Percentiles rank a stretch among this genome's conserved stretches.
Conservation (phyloP, 2,329 filamentous ascomycete genomes). For the Aureobasidium lini region DNA sequence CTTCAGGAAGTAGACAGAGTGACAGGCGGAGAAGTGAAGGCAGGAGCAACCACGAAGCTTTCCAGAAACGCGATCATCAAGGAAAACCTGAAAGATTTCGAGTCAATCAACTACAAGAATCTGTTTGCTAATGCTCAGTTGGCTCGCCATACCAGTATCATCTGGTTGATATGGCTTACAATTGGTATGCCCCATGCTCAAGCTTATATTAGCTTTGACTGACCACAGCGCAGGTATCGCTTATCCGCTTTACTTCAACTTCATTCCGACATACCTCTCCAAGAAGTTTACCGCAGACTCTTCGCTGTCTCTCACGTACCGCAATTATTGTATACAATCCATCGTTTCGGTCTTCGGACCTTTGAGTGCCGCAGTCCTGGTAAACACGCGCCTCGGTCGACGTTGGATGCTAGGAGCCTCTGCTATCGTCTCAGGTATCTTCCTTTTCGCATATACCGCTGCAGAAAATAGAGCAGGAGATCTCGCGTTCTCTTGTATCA, state of each 20-base stretch:
- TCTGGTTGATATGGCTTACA: neutral
- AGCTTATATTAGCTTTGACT: neutral
- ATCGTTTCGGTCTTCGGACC: neutral
- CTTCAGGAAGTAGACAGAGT: neutral
- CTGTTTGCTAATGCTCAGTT: neutral
- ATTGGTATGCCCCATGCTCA: neutral
- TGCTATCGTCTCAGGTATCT: neutral
- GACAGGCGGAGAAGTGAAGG: neutral
- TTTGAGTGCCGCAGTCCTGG: neutral
- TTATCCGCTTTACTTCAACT: neutral
- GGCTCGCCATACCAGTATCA: neutral
- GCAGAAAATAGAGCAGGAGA: neutral
- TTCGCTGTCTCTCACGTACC: neutral
- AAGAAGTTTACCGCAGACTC: neutral
- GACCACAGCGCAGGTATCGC: neutral
- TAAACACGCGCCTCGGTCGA: neutral
- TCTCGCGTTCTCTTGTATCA: neutral
- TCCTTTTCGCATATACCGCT: neutral
- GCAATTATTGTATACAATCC: neutral
- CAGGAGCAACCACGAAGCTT: neutral
- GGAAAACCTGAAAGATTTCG: neutral
- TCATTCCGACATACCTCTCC: neutral
- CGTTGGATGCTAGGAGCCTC: slow-evolving; percentile 1
- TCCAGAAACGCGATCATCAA: neutral
- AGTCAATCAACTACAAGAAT: neutral